A percentile compares a stretch with the other conserved stretches of the same genome.
Conservation (phyloP, 2,329 filamentous ascomycete species). For the Ophiostoma triangulosporum region DNA sequence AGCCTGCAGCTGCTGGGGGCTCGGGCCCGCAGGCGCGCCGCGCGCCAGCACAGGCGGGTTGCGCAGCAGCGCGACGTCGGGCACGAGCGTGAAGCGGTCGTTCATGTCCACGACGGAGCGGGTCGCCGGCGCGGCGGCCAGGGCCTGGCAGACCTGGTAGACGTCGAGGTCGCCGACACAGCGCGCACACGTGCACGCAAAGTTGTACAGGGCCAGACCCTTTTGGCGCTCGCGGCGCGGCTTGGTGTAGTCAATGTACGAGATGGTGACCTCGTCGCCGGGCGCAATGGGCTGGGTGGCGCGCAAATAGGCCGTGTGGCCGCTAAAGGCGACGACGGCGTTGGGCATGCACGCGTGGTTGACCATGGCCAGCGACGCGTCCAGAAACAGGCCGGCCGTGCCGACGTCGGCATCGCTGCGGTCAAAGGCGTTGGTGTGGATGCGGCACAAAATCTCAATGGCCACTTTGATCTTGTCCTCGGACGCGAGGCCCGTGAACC, state of each 20-base stretch:
- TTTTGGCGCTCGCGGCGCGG: constrained; percentile 29
- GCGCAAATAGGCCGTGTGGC: constrained; percentile 35
- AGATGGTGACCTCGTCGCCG: constrained; percentile 46
- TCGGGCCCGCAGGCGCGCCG: constrained; percentile 9
- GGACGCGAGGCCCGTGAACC: constrained; percentile 28
- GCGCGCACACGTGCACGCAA: constrained; percentile 36
- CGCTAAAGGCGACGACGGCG: constrained; percentile 41
- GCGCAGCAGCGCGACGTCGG: constrained; percentile 23
- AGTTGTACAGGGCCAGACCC: constrained; percentile 36
- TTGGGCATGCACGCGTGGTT: constrained; percentile 52
- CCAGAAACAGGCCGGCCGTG: constrained; percentile 41
- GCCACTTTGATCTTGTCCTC: constrained; percentile 26
- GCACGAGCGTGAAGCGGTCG: constrained; percentile 27
- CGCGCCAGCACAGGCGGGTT: constrained; percentile 19
- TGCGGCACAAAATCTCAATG: constrained; percentile 39
- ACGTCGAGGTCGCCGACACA: constrained; percentile 38
- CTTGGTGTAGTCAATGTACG: constrained; percentile 42
- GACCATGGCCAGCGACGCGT: constrained; percentile 41
- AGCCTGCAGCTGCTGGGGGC: constrained; percentile 17
- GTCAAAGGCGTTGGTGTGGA: constrained; percentile 50
- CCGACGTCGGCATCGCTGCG: constrained; percentile 38
- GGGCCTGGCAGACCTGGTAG: constrained; percentile 35
- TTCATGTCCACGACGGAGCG: constrained; percentile 29
- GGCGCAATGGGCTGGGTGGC: constrained; percentile 34
- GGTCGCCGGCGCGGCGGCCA: constrained; percentile 9